Evolutionary conservation across 306 rosid genomes (phyloP), one percentile per base, ranked within the genome.

Genomic region (Prunus davidiana): DNA sequence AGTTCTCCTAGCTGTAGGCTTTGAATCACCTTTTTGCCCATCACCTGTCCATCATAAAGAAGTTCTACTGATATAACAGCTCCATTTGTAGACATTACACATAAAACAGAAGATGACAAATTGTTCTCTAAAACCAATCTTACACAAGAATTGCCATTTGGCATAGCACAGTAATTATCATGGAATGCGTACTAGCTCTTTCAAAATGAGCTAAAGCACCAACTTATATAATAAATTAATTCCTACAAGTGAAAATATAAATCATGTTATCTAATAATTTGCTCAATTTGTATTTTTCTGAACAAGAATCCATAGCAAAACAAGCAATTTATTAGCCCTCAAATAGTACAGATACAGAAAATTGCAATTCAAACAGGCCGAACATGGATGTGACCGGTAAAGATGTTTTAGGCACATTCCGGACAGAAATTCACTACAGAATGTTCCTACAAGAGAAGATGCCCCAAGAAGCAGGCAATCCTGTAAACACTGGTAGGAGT

Each of bases 1-100:
- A 55, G 72, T 67, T 64, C 69, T 77, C 66, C 77, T 78, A 27
- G 79, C 83, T 69, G 83, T 80, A 87, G 69, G 58, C 68, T 81
- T 77, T 62, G 74, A 71, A 55, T n/a, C 19, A 13, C 47, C 80
- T 22, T 75, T 83, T 71, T 85, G 81, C 74, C 66, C 67, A 41
- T 68, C 86, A 79, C 82, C 93, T 85, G 80, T 72, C 67, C 3
- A 15, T 67, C 30, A 77, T 30, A 69, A 20, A 76, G 63, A 57
- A 61, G 9, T 12, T 64, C 13, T 8, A 41, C 67, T 72, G 54
- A 22, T 57, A 9, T 58, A 57, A 72, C 16, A 57, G 67, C 67
- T 56, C 54, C 16, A 3, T 15, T 41, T 14, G 68, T 27, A 73
- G 45, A 60, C 27, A 57, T 24, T 28, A 72, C 4, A 18, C 34